Conservation (phyloP, 768 basidiomycete genomes). For the Mycena albidolilacea region DNA sequence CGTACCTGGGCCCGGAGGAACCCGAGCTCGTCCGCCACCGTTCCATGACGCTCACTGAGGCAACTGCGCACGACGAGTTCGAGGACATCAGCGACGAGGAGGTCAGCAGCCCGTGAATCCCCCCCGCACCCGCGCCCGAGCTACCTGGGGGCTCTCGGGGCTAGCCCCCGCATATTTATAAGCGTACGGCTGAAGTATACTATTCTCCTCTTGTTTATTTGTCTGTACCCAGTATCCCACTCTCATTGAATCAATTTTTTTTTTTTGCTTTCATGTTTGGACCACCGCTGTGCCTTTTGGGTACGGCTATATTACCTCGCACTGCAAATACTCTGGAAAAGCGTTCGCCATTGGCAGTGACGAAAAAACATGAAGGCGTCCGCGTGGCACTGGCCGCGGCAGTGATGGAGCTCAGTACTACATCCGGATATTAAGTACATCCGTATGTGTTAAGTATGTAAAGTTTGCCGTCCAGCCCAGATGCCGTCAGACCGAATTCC, state of each 20-base stretch:
- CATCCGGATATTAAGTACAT: too few relatives aligned
- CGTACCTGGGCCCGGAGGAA: slow-evolving; percentile 54
- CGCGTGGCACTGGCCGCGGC: too few relatives aligned
- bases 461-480: too few relatives aligned
- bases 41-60: slow-evolving; percentile 38
- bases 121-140: neutral
- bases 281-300: too few relatives aligned
- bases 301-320: too few relatives aligned
- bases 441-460: too few relatives aligned
- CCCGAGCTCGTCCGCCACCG: slow-evolving; percentile 31
- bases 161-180: slow-evolving; percentile 32
- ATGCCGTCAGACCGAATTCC: too few relatives aligned
- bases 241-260: slow-evolving; percentile 13
- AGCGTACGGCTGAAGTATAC: slow-evolving; percentile 18
- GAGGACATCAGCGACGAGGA: slow-evolving; percentile 41
- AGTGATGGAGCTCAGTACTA: too few relatives aligned
- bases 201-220: slow-evolving; percentile 13
- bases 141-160: neutral
- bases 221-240: slow-evolving; percentile 28
- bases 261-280: too few relatives aligned
- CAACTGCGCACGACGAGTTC: slow-evolving; percentile 37
- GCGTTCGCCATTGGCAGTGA: too few relatives aligned
- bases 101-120: slow-evolving; percentile 5
- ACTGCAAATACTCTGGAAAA: too few relatives aligned
- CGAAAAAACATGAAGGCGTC: too few relatives aligned